Base-by-base conservation (phyloP, 2,329 filamentous ascomycete genomes). In the Aspergillus transmontanensis region DNA sequence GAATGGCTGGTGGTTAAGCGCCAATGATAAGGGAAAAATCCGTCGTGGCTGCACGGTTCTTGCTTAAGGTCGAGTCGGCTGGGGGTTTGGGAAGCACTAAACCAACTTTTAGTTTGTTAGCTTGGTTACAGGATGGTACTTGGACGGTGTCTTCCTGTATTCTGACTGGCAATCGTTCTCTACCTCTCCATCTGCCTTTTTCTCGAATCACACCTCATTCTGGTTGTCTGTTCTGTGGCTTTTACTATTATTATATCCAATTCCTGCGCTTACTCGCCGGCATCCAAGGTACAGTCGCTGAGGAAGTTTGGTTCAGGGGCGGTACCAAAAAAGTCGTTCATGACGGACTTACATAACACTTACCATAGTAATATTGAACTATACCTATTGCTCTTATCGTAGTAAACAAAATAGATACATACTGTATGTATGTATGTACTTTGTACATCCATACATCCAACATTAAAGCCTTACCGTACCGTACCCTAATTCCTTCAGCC, bases 231-330 rank as follows among this genome's bases (percentile, higher is more conserved):
- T 6, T 7, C 10, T 46, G 14, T 41, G 30, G 30, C 23, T 11
- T 16, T 21, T 55, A 16, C 51, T 54, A 36, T 36, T 26, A 54
- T 54, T 55, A 39, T 55, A 26, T 19, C 32, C 51, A 23, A 23
- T 26, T 39, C 11, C 14, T 53, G 26, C 50, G 34, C 50, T 53
- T 53, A 34, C 30, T 53, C 19, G 50, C 50, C 50, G 30, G 23
- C n/a, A 32, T 55, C 51, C 51, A 55, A 55, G 51, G 51, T 36
- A 55, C 51, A 16, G 34, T 55, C n/a, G 14, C n/a, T 23, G 21
- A 16, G 32, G 36, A 55, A 39, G 51, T 55, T 55, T 55, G 51
- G 51, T 55, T 55, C 51, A 55, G 51, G 51, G 51, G 51, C 51
- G 32, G 51, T 55, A 36, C 51, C 51, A 41, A 9, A 55, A 9